Percentiles rank a stretch among this genome's conserved stretches.
Conservation (phyloP, 2,329 filamentous ascomycete genomes). For the Fusarium denticulatum region DNA sequence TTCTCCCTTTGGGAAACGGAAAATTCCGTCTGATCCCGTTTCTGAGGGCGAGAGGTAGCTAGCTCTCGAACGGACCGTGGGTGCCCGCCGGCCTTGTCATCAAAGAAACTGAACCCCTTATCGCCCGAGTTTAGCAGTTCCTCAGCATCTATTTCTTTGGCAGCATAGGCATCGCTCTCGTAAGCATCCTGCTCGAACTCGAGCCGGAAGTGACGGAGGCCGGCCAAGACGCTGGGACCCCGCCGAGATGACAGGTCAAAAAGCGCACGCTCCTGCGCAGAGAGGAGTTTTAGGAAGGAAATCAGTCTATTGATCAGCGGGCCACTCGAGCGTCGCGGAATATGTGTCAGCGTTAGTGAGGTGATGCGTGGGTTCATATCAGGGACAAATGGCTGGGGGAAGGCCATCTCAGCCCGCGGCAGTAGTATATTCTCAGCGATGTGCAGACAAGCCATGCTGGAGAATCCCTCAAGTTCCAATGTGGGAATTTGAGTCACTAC, state of each 20-base stretch:
- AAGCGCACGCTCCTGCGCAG: constrained; percentile 61
- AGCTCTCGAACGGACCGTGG: constrained; percentile 11
- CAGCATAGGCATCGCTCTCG: constrained; percentile 48
- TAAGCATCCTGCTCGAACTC: constrained; percentile 62
- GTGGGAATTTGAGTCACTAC: constrained; percentile 65
- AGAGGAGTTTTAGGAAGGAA: constrained; percentile 57
- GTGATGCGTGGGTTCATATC: constrained; percentile 66
- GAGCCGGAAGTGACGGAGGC: constrained; percentile 63
- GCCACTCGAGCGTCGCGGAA: constrained; percentile 65
- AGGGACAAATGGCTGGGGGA: constrained; percentile 60
- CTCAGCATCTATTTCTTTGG: constrained; percentile 53
- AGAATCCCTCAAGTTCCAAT: constrained; percentile 51
- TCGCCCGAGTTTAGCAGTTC: constrained; percentile 54
- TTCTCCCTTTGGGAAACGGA: background rate
- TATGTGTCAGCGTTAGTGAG: constrained; percentile 62
- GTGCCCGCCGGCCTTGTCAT: constrained; percentile 25
- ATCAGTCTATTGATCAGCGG: constrained; percentile 59
- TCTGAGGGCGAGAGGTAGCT: background rate
- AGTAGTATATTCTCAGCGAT: constrained; percentile 58
- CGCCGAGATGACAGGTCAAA: constrained; percentile 49
- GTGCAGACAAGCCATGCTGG: constrained; percentile 49
- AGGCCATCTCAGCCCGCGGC: constrained; percentile 56
- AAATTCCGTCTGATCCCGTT: constrained; percentile 9
- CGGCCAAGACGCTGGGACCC: constrained; percentile 56
- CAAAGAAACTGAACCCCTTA: constrained; percentile 58